Evolutionary conservation across 306 rosid species (phyloP).

Genomic region (Ormosia emarginata): DNA sequence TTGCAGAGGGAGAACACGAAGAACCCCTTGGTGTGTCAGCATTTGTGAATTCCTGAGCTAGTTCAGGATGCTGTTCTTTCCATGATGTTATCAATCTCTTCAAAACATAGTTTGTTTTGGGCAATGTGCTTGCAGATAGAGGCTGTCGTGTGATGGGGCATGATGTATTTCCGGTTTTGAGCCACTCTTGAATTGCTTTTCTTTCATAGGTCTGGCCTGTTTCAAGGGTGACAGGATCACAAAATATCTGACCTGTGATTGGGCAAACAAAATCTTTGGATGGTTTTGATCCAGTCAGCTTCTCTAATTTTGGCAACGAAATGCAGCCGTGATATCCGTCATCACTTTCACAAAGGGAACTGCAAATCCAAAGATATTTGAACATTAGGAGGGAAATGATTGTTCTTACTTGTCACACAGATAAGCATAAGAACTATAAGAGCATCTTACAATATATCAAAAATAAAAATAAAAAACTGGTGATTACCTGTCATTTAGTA

Average conservation of each 20-base stretch:
- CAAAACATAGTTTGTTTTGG: slow-evolving; percentile 88
- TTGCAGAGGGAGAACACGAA: slow-evolving; percentile 38
- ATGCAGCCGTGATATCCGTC: slow-evolving; percentile 57
- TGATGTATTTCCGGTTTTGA: slow-evolving; percentile 80
- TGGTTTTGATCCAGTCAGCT: slow-evolving; percentile 48
- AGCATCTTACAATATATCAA: not conserved
- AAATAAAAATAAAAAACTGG: not conserved
- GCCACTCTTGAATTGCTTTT: slow-evolving; percentile 94
- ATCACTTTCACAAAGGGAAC: slow-evolving; percentile 54
- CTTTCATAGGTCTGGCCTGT: slow-evolving; percentile 95
- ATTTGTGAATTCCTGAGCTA: slow-evolving; percentile 58
- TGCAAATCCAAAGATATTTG: slow-evolving; percentile 38
- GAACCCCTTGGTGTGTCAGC: slow-evolving; percentile 54
- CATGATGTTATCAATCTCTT: slow-evolving; percentile 91
- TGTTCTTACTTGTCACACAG: slow-evolving; percentile 4
- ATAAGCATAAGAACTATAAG: not conserved
- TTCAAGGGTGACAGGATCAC: slow-evolving; percentile 94
- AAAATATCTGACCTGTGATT: slow-evolving; percentile 78
- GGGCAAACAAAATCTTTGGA: slow-evolving; percentile 93
- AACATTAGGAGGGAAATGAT: not conserved
- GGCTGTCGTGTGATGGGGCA: slow-evolving; percentile 87
- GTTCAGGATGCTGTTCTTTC: slow-evolving; percentile 79
- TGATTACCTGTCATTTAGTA: slow-evolving; percentile 56
- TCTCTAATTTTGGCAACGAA: slow-evolving; percentile 52
- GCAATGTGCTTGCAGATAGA: slow-evolving; percentile 59